A percentile compares a stretch with the other conserved stretches of the same genome.
Conservation (phyloP, 345 rosid genomes). For the Bruguiera parviflora region DNA sequence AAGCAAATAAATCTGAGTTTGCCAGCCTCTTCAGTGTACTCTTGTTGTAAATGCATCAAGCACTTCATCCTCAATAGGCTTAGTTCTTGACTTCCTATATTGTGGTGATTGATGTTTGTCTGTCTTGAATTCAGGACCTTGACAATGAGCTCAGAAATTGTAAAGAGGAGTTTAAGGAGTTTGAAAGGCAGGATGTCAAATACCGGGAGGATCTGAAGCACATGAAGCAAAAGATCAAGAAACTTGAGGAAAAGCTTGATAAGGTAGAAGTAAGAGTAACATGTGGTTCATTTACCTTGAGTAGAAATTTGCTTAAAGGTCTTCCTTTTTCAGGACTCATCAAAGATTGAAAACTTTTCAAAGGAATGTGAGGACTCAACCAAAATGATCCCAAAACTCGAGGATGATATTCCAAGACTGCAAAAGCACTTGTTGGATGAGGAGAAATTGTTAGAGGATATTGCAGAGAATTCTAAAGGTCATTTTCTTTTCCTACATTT, state of each 20-base stretch:
- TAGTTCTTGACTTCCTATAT: not conserved
- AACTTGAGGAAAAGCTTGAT: constrained; percentile 77
- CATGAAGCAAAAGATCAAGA: constrained; percentile 90
- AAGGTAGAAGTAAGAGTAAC: constrained; percentile 46
- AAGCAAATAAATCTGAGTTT: constrained; percentile 1
- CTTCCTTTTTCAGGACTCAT: constrained; percentile 54
- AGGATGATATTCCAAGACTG: constrained; percentile 67
- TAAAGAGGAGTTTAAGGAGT: constrained; percentile 91
- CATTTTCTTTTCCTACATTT: constrained; percentile 4
- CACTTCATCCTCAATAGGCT: constrained; percentile 1
- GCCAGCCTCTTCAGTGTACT: not conserved
- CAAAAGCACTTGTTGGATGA: constrained; percentile 61
- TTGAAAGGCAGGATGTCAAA: constrained; percentile 94
- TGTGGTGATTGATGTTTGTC: constrained; percentile 1
- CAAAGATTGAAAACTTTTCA: constrained; percentile 54
- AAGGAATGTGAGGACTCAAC: constrained; percentile 66
- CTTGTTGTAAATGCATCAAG: not conserved
- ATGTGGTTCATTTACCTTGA: constrained; percentile 15
- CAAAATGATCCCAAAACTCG: constrained; percentile 70
- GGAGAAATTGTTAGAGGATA: constrained; percentile 70
- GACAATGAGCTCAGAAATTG: constrained; percentile 57
- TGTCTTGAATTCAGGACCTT: constrained; percentile 54
- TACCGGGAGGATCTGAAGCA: constrained; percentile 89
- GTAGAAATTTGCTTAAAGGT: constrained; percentile 25
- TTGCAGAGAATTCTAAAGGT: constrained; percentile 83